Evolutionary conservation across 257 asterid species (phyloP).

Genomic region (Solanum medicagineum): DNA sequence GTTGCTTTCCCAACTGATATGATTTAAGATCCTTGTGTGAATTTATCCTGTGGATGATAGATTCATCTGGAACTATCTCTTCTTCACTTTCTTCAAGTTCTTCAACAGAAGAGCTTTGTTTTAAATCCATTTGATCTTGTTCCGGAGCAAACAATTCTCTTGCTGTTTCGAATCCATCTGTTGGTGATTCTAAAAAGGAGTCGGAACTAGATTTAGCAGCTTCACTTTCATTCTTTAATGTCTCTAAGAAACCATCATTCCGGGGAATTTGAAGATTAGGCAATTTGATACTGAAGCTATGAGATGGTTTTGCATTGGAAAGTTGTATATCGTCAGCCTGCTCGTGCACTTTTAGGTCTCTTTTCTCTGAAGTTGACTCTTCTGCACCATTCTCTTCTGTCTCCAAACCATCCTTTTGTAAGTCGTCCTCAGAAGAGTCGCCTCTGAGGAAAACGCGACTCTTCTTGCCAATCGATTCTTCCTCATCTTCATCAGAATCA

Average conservation of each 20-base stretch:
- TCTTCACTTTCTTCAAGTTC: conserved; percentile 18
- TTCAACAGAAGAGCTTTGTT: background rate
- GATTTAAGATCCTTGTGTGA: conserved; percentile 55
- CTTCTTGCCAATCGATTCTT: conserved; percentile 28
- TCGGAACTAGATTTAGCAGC: conserved; percentile 2
- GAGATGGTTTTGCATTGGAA: conserved; percentile 6
- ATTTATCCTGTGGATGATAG: conserved; percentile 41
- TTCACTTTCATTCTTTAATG: conserved; percentile 16
- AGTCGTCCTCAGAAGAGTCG: conserved; percentile 64
- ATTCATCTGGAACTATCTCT: conserved; percentile 35
- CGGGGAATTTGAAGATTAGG: conserved; percentile 48
- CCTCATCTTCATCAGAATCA: conserved; percentile 49
- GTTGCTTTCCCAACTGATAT: conserved; percentile 53
- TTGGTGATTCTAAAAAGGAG: conserved; percentile 22
- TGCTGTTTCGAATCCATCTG: conserved; percentile 19
- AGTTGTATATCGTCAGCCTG: conserved; percentile 1
- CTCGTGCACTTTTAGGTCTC: conserved; percentile 11
- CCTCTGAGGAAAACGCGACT: conserved; percentile 25
- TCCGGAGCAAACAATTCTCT: conserved; percentile 13
- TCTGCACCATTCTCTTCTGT: conserved; percentile 13
- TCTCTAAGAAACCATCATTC: conserved; percentile 28
- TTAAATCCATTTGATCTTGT: background rate
- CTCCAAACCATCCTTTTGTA: conserved; percentile 18
- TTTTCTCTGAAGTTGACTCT: conserved; percentile 9
- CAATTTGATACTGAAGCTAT: conserved; percentile 16